Base-by-base conservation (phyloP, 2,329 filamentous ascomycete species). In the Sporothrix inflata region DNA sequence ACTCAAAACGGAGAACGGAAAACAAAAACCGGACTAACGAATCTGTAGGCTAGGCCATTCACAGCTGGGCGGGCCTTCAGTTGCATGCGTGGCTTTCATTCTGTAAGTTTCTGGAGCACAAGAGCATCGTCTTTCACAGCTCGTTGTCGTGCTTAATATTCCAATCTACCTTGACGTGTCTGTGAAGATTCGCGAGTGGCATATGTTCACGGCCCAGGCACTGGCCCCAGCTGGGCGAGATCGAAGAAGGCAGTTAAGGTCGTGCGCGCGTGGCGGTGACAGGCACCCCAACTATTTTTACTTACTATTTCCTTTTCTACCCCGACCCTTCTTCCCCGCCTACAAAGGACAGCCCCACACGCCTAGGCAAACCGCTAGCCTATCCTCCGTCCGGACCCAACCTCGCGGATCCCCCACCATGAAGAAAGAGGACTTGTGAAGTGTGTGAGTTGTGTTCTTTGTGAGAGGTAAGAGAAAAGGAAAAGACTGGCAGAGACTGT, bases 331-430 rank as follows among this genome's bases (percentile, higher is more conserved):
- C 40, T 45, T 19, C n/a, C 60, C 60, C 60, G 60, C 60, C 60
- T 42, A 63, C 60, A 63, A 27, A 63, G 4, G 21, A 4, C 8
- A 27, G 60, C 60, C 38, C 38, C 60, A 24, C 27, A 21, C 6
- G 55, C 7, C 60, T n/a, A 65, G 38, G 60, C 16, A 65, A 45
- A 65, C 38, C 11, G 60, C 38, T 63, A 63, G 60, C 60, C 60
- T 63, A 63, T 63, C 45, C 63, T 67, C 63, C 42, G 42, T 45
- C 63, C 42, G 63, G 27, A 51, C 16, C 42, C 63, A 67, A 67
- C 40, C 40, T 67, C 12, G 24, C 63, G 42, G 24, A 67, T 67
- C 45, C 42, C 63, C 27, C 42, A 4, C 63, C 38, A 63, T 21
- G 42, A 51, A 34, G 21, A 21, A 38, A 65, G 60, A 16, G 42